These are phyloP conservation scores for Rhodosporidiobolus sp. DNA, from an alignment of 768 basidiomycete species.

Conservation along the genomic window DNA sequence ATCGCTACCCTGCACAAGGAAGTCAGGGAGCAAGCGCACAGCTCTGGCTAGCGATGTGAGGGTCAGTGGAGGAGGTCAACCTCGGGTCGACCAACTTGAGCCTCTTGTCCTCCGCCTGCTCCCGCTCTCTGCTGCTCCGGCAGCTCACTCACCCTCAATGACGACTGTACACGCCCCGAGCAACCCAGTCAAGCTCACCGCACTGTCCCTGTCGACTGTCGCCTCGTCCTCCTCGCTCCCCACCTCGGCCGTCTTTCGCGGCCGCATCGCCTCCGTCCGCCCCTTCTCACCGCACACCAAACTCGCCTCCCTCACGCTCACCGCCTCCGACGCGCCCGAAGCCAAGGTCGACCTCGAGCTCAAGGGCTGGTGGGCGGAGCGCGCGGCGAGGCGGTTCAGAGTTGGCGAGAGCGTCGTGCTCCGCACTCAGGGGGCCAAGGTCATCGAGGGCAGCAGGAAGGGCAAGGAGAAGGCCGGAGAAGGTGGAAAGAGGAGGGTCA, in stretches of 20 bases:
- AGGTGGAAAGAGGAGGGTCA: background rate
- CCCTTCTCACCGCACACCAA: background rate
- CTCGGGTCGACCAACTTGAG: too few species aligned
- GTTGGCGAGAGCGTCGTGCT: slow-evolving; percentile 10
- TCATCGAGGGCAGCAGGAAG: background rate
- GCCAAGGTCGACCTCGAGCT: slow-evolving; percentile 2
- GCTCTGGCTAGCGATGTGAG: too few species aligned
- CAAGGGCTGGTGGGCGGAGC: background rate
- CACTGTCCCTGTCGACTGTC: background rate
- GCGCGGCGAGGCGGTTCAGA: background rate
- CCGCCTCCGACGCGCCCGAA: background rate
- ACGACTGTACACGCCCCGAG: too few species aligned
- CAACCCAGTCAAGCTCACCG: background rate
- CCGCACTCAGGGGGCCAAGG: background rate
- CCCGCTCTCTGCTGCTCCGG: too few species aligned
- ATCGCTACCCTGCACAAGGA: too few species aligned
- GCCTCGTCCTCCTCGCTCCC: background rate
- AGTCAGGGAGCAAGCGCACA: too few species aligned
- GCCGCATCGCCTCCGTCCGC: background rate
- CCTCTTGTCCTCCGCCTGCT: too few species aligned
- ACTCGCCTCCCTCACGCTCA: background rate
- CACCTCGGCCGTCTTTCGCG: background rate
- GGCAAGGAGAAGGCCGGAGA: background rate
- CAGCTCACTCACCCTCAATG: too few species aligned
- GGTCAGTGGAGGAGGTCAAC: too few species aligned